Evolutionary conservation across 176 grass and related monocot genomes (phyloP), one percentile per base, ranked within the genome.

Genomic region (Leersia perrieri): DNA sequence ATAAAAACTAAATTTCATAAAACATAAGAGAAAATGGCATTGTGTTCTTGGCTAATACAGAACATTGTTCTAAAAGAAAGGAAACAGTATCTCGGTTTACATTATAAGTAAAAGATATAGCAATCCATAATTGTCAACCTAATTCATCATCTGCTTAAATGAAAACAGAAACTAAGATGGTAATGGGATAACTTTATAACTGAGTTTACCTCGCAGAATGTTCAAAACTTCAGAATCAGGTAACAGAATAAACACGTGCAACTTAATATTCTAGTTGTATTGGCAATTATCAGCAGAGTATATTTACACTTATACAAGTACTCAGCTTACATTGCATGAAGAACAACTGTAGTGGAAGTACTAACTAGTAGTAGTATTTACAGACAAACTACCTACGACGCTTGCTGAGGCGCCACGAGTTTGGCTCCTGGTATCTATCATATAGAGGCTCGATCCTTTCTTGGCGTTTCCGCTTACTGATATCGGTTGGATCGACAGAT

Each of bases 381-480:
- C 32, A 5, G n/a, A 55, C 29, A 76, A 76, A 70, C 89, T 47
- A 92, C 41, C 80, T 72, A 13, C 87, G 91, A n/a, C 87, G 84
- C 41, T 93, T 93, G 72, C 87, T 93, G 13, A 89, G 74, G 32
- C 91, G 91, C 91, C 87, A 82, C 2, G 85, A 87, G 51, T 82
- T 87, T 22, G 85, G 91, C 33, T 94, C 88, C 1, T 79, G 71
- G 26, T 83, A 71, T 30, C 85, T 78, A 33, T 91, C 88, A 14
- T 91, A 91, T 9, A 94, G 78, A 25, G 91, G 88, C 32, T 94
- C 91, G 0, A 91, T 88, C 68, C 88, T 85, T n/a, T 94, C 88
- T 23, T 88, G 91, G n/a, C 74, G n/a, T 66, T 94, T 88, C 69
- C 85, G 60, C 65, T 91, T 94, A 58, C 88, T 94, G 34, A 94